Evolutionary conservation across 768 basidiomycete species (phyloP), one percentile per base, ranked within the genome.

Genomic region (Tubosaeta sp.): DNA sequence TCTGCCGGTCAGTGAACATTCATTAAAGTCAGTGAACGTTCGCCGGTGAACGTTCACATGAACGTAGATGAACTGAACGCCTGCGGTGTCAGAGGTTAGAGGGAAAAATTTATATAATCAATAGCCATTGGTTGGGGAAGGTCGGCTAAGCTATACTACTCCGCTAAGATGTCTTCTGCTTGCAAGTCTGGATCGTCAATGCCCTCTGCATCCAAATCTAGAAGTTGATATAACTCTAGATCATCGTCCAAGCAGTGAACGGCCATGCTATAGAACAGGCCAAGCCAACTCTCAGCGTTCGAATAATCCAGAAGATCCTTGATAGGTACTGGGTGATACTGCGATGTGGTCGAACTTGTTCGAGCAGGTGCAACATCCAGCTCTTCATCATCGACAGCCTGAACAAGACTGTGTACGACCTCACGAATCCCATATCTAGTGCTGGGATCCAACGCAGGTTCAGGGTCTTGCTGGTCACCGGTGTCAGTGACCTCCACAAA

Each of bases 1-100:
- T 51, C 50, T 44, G 50, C 43, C 26, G 26, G 26, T 51, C 26
- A 51, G 32, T 7, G 12, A 43, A 50, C 8, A 14, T 50, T 41
- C 48, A 33, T 16, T 3, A 47, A 27, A 37, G 46, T 47, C 14
- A 37, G 38, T 0, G n/a, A 48, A 48, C 5, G 27, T 50, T 43
- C 49, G 29, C 13, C 2, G 14, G 14, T 43, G 42, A 43, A 50
- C 42, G 3, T n/a, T 50, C 49, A 16, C 49, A 43, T 50, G 49
- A 50, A 50, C 49, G 2, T n/a, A 43, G 17, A 14, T 50, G 33
- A 44, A 43, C 32, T 43, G 50, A 50, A 29, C 16, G 16, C 11
- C 11, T 12, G 4, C 32, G 12, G 38, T 19, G 17, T n/a, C 32
- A 33, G 32, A 12, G 12, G 32, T 33, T 10, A 10, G 12, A 33